Percentiles rank a stretch among this genome's conserved stretches.
phyloP scores from a whole-genome alignment of 2,329 filamentous ascomycete species.

The Neonectria neomacrospora region DNA sequence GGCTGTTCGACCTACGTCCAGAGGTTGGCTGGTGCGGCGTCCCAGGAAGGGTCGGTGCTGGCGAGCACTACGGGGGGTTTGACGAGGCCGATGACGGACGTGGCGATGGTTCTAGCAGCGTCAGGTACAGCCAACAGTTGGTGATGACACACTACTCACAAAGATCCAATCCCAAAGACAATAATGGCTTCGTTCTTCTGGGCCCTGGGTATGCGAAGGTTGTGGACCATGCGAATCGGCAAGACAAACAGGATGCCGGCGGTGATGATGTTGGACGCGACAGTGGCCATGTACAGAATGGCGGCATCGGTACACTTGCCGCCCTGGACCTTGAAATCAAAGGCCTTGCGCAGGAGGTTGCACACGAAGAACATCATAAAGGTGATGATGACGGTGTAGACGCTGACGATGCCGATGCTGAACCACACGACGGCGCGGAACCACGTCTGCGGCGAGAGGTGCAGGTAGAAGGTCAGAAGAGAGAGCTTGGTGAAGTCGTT shows the following conservation, averaged over 20 bases:
- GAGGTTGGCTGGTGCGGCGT: constrained; percentile 42
- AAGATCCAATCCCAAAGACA: constrained; percentile 57
- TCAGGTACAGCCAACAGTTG: constrained; percentile 25
- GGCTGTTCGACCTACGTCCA: constrained; percentile 41
- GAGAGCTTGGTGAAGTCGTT: constrained; percentile 52
- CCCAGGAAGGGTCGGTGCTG: constrained; percentile 46
- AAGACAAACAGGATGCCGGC: constrained; percentile 58
- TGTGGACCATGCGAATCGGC: constrained; percentile 57
- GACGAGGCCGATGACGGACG: constrained; percentile 45
- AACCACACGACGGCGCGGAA: constrained; percentile 47
- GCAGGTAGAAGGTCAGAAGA: constrained; percentile 51
- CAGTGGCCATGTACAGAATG: constrained; percentile 60
- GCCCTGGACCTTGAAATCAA: constrained; percentile 35
- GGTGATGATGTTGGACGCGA: constrained; percentile 58
- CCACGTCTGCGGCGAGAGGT: constrained; percentile 49
- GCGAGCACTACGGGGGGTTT: constrained; percentile 41
- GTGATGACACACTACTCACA: constrained; percentile 33
- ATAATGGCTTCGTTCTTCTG: constrained; percentile 57
- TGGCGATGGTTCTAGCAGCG: constrained; percentile 45
- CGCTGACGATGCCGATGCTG: constrained; percentile 45
- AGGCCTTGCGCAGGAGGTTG: constrained; percentile 39
- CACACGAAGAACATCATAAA: constrained; percentile 41
- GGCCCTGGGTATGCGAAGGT: constrained; percentile 55
- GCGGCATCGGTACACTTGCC: constrained; percentile 56
- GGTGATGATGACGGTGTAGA: constrained; percentile 45